A percentile compares a stretch with the other conserved stretches of the same genome.
Conservation (phyloP, 2,329 filamentous ascomycete genomes). For the Samsoniella hepiali region DNA sequence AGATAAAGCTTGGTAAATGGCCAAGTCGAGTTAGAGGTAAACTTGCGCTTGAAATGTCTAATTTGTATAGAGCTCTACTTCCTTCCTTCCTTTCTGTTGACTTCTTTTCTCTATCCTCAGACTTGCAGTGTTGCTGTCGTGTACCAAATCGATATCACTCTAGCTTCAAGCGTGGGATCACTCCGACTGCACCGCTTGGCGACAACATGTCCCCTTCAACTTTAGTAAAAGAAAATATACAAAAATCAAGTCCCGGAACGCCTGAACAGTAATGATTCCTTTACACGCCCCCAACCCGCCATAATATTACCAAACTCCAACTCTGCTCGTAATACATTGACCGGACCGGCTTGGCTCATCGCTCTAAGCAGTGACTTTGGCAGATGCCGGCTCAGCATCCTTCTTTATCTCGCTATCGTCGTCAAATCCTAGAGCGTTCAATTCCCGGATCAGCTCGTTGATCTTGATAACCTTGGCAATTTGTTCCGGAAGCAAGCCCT, state of each 20-base stretch:
- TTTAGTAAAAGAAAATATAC: background rate
- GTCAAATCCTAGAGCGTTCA: slow-evolving; percentile 82
- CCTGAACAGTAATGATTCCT: background rate
- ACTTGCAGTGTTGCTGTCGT: background rate
- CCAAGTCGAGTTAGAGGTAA: background rate
- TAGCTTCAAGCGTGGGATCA: background rate
- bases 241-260: background rate
- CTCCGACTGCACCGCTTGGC: background rate
- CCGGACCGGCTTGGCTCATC: background rate
- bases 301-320: slow-evolving; percentile 6
- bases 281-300: background rate
- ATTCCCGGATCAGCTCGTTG: slow-evolving; percentile 83
- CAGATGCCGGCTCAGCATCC: slow-evolving; percentile 9
- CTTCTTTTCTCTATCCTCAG: background rate
- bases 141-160: background rate
- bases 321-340: background rate
- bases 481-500: slow-evolving; percentile 83
- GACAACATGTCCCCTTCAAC: background rate
- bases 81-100: too few relatives aligned
- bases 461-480: slow-evolving; percentile 98
- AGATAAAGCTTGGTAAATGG: background rate
- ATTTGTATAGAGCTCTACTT: too few relatives aligned
- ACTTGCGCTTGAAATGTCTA: too few relatives aligned
- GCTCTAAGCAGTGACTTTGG: background rate
- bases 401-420: slow-evolving; percentile 63